phyloP scores from a whole-genome alignment of 805 yeast genomes.

The Starmerella sirachaensis region DNA sequence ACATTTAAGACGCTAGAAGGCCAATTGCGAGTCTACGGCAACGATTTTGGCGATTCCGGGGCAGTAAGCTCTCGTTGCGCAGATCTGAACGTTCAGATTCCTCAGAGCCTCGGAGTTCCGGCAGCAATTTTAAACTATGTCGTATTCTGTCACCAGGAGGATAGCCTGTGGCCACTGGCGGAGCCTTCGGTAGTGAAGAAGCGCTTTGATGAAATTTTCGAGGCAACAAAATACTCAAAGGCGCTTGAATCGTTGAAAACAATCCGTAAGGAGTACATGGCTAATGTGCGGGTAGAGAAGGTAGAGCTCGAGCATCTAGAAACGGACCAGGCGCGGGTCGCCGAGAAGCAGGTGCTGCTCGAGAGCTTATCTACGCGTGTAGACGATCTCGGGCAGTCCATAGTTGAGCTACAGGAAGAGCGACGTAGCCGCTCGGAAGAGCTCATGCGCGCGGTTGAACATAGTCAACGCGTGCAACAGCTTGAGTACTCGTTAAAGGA shows the following conservation, averaged over 20 bases:
- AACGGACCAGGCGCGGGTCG: constrained; percentile 63
- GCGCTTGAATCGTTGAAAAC: constrained; percentile 69
- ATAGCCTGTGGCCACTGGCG: constrained; percentile 80
- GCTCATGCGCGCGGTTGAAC: constrained; percentile 29
- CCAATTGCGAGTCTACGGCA: constrained; percentile 35
- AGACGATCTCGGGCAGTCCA: constrained; percentile 37
- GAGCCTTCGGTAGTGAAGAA: constrained; percentile 84
- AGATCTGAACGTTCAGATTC: constrained; percentile 73
- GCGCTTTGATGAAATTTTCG: constrained; percentile 91
- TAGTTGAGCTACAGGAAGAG: constrained; percentile 37
- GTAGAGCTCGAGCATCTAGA: constrained; percentile 69
- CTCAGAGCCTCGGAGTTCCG: constrained; percentile 76
- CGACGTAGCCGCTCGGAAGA: constrained; percentile 45
- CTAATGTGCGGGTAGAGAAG: constrained; percentile 62
- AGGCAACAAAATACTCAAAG: constrained; percentile 84
- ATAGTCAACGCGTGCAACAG: constrained; percentile 9
- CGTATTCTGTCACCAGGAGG: constrained; percentile 95
- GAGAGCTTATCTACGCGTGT: constrained; percentile 35
- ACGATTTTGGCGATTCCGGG: background rate
- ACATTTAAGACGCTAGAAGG: constrained; percentile 89
- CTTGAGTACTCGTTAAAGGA: constrained; percentile 9
- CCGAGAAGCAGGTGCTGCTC: constrained; percentile 40
- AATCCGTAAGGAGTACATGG: constrained; percentile 63
- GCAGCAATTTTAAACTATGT: constrained; percentile 81
- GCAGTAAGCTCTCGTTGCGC: constrained; percentile 56